Conservation (phyloP, 1,284 basidiomycete genomes). For the Ceratobasidium sp. region DNA sequence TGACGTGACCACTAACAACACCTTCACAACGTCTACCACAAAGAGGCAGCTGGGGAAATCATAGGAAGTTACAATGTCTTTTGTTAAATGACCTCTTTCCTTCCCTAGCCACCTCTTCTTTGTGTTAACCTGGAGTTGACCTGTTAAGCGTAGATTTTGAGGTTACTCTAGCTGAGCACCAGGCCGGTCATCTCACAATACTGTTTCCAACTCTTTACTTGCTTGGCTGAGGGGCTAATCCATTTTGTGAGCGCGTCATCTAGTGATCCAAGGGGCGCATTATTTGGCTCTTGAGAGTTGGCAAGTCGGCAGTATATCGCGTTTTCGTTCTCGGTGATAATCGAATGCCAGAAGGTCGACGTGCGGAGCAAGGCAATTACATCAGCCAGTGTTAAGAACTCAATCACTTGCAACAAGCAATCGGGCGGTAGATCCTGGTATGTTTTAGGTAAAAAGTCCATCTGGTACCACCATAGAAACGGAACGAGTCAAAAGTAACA, state of each 20-base stretch:
- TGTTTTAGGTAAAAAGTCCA: neutral
- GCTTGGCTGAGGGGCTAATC: slow-evolving; percentile 4
- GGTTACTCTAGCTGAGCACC: neutral
- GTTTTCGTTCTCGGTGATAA: slow-evolving; percentile 24
- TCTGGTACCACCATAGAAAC: no score
- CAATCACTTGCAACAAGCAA: slow-evolving; percentile 25
- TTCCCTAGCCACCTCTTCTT: slow-evolving; percentile 18
- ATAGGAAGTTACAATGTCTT: neutral
- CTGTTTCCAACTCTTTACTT: slow-evolving; percentile 20
- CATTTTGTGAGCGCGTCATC: neutral
- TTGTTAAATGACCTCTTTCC: neutral
- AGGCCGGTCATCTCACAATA: slow-evolving; percentile 15
- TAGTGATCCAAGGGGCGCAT: slow-evolving; percentile 1
- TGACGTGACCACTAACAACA: slow-evolving; percentile 18
- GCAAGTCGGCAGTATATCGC: slow-evolving; percentile 20
- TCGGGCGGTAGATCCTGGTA: slow-evolving; percentile 22
- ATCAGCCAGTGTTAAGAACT: slow-evolving; percentile 19
- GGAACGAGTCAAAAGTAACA: no score
- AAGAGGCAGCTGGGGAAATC: neutral
- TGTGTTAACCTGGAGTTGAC: slow-evolving; percentile 13
- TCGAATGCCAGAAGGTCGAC: slow-evolving; percentile 18
- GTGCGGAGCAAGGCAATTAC: slow-evolving; percentile 4
- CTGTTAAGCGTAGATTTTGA: neutral
- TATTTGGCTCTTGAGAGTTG: neutral
- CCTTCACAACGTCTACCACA: slow-evolving; percentile 22